Conservation (phyloP, 768 basidiomycete genomes). For the Coprinopsis sp. region DNA sequence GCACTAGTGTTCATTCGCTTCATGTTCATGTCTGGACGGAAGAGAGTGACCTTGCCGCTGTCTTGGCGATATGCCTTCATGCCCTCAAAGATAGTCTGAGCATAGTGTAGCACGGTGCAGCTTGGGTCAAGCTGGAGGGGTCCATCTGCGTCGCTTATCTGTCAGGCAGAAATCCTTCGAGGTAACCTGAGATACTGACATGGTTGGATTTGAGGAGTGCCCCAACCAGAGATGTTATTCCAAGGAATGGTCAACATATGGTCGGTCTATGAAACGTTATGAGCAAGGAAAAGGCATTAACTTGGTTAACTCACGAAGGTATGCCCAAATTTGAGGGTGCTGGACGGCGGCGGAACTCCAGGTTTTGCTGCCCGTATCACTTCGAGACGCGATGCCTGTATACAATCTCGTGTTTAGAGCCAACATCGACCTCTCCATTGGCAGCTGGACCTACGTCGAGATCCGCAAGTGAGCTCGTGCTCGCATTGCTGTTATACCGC, state of each 20-base stretch:
- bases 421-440: not conserved
- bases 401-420: not conserved
- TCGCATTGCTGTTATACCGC: constrained; percentile 8
- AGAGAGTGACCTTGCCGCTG: constrained; percentile 71
- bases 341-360: constrained; percentile 57
- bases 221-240: constrained; percentile 74
- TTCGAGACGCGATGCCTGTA: constrained; percentile 50
- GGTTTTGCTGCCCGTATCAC: constrained; percentile 47
- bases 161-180: too few relatives aligned
- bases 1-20: constrained; percentile 89
- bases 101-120: constrained; percentile 85
- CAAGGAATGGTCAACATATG: constrained; percentile 85
- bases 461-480: constrained; percentile 20
- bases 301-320: constrained; percentile 58
- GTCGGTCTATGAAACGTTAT: constrained; percentile 50
- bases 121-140: constrained; percentile 74
- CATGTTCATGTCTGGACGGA: constrained; percentile 98
- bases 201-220: constrained; percentile 72
- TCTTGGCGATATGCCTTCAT: constrained; percentile 88
- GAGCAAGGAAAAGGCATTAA: not conserved
- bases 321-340: constrained; percentile 75
- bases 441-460: constrained; percentile 28
- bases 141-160: too few relatives aligned
- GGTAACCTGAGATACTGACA: constrained; percentile 50
- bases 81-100: constrained; percentile 87